A percentile compares a stretch with the other conserved stretches of the same genome.
Evolutionary conservation across 208 protist species (phyloP).

Genomic region (Leishmania guyanensis): DNA sequence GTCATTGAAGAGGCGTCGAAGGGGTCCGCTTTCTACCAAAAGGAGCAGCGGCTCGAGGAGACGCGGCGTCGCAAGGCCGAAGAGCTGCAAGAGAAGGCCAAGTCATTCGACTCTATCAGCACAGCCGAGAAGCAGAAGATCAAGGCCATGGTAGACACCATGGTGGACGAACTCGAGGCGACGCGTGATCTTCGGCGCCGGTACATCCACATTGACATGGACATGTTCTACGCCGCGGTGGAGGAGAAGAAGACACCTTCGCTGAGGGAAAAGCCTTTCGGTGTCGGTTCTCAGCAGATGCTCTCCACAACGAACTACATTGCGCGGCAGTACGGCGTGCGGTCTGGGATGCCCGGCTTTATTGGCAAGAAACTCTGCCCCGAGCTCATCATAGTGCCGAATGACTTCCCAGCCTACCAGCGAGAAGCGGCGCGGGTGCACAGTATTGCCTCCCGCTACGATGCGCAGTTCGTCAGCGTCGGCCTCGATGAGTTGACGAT

Average conservation of each 20-base stretch:
- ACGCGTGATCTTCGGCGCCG: conserved; percentile 60
- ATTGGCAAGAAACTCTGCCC: conserved; percentile 92
- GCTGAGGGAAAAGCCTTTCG: conserved; percentile 92
- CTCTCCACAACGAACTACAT: conserved; percentile 96
- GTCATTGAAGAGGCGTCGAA: conserved; percentile 82
- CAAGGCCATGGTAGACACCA: conserved; percentile 46
- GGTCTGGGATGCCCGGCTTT: conserved; percentile 96
- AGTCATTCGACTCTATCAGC: conserved; percentile 51
- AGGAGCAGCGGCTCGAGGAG: conserved; percentile 76
- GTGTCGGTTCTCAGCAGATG: conserved; percentile 93
- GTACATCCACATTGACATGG: conserved; percentile 91
- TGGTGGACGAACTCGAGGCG: conserved; percentile 71
- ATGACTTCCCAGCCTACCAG: conserved; percentile 81
- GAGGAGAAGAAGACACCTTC: conserved; percentile 93
- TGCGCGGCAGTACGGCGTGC: conserved; percentile 95
- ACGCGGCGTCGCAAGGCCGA: conserved; percentile 55
- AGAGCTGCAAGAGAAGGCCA: conserved; percentile 54
- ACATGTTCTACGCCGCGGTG: conserved; percentile 94
- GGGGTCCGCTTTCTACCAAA: conserved; percentile 75
- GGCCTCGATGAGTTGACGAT: conserved; percentile 90
- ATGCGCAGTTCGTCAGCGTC: conserved; percentile 81
- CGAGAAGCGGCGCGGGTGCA: conserved; percentile 69
- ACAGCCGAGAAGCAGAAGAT: conserved; percentile 43
- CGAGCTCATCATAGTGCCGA: conserved; percentile 84
- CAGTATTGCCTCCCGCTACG: conserved; percentile 82